Conservation (phyloP, 768 basidiomycete genomes). For the Rhodotorula diobovata region DNA sequence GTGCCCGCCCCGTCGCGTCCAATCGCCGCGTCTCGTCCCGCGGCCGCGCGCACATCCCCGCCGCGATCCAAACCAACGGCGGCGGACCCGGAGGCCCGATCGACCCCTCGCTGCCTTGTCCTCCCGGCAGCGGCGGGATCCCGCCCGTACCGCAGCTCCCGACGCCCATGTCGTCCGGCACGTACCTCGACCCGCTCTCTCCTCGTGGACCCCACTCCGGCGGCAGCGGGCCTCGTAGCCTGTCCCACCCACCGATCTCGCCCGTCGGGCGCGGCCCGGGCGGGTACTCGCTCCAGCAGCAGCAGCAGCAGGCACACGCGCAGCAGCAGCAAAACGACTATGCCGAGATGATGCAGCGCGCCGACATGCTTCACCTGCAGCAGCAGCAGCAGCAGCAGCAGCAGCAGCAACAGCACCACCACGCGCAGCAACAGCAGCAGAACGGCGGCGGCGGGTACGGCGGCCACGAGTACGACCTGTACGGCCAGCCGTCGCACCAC, state of each 20-base stretch:
- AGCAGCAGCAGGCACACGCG: constrained; percentile 33
- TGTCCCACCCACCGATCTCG: constrained; percentile 22
- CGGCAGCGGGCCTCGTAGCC: constrained; percentile 37
- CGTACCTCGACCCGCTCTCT: constrained; percentile 27
- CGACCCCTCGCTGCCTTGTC: constrained; percentile 10
- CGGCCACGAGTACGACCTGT: constrained; percentile 2
- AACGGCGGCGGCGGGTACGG: background rate
- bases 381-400: constrained; percentile 23
- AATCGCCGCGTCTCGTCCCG: constrained; percentile 33
- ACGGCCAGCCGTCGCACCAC: background rate
- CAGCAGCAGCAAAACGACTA: constrained; percentile 27
- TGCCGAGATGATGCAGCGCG: constrained; percentile 28
- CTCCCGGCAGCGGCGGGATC: constrained; percentile 24
- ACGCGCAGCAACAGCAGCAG: constrained; percentile 33
- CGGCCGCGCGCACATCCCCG: constrained; percentile 14
- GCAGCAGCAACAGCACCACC: constrained; percentile 19
- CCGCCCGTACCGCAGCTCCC: constrained; percentile 30
- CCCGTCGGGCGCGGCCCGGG: constrained; percentile 5
- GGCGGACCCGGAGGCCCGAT: background rate
- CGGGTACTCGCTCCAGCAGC: constrained; percentile 17
- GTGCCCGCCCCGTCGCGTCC: constrained; percentile 16
- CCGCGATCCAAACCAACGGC: constrained; percentile 16
- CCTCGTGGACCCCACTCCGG: constrained; percentile 10
- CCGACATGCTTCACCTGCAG: constrained; percentile 35
- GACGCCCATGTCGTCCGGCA: constrained; percentile 22